Conservation (phyloP, 2,329 filamentous ascomycete genomes). For the Fusarium albidum region DNA sequence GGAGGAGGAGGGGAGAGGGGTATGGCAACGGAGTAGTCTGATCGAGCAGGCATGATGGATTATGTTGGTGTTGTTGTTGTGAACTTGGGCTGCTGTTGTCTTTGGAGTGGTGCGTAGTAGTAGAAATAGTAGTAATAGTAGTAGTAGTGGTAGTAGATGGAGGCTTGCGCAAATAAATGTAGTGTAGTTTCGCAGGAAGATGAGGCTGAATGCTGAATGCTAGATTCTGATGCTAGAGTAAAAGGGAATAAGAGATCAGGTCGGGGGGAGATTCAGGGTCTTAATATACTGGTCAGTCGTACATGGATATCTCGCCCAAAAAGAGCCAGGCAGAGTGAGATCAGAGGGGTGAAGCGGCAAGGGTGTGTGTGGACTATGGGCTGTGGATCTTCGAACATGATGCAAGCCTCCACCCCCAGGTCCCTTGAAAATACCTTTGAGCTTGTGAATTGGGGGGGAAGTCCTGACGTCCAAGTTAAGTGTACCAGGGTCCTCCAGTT, state of each 20-base stretch:
- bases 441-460: constrained; percentile 6
- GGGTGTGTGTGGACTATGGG: constrained; percentile 9
- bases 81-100: neutral
- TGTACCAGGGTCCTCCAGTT: too few relatives aligned
- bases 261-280: constrained; percentile 26
- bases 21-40: constrained; percentile 51
- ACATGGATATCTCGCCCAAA: too few relatives aligned
- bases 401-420: constrained; percentile 34
- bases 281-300: constrained; percentile 37
- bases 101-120: neutral
- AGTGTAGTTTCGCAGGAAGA: constrained; percentile 4
- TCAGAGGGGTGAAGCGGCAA: constrained; percentile 24
- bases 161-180: neutral
- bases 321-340: constrained; percentile 7
- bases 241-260: neutral
- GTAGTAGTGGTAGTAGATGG: too few relatives aligned
- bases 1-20: constrained; percentile 50
- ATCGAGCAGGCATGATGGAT: constrained; percentile 47
- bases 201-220: constrained; percentile 17
- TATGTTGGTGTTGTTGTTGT: constrained; percentile 25
- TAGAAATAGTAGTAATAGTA: too few relatives aligned
- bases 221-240: constrained; percentile 12
- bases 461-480: too few relatives aligned
- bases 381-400: constrained; percentile 9
- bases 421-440: constrained; percentile 31